Evolutionary conservation across 2,329 filamentous ascomycete species (phyloP), one percentile per base, ranked within the genome.

Genomic region (Pestalotiopsis sp.): DNA sequence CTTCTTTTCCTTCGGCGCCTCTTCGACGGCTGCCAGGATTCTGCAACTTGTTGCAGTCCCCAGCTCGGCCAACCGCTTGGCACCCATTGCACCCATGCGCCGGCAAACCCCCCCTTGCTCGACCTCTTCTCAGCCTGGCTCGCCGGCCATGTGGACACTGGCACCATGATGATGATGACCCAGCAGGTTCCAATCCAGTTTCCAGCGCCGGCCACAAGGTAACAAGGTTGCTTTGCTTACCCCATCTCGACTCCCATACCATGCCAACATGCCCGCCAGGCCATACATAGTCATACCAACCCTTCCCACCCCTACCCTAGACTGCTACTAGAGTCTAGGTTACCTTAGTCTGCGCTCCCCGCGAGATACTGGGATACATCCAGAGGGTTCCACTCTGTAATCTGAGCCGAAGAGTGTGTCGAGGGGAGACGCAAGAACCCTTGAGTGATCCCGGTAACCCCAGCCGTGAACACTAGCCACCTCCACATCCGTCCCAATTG

Each of bases 381-480:
- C 12, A 27, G 36, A 38, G 25, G 61, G 56, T 25, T 38, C 56
- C 65, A 66, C 65, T 45, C 36, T 40, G 65, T 59, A 66, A 66
- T 67, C 66, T 63, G 66, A 67, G 66, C 66, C 66, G 60, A 68
- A 62, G 62, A 68, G 45, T 52, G 45, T 52, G 45, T 52, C 52
- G 27, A 40, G 58, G 56, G 31, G 36, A 64, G 58, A 66, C 65
- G 64, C 68, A 70, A 49, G 65, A 64, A 59, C 67, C 68, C 68
- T 68, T 64, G 36, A 38, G 59, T 61, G 56, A 68, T 67, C 68
- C 66, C 49, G 64, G 71, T 57, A 66, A 73, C 72, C 73, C 73
- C 70, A 71, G 71, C 63, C 67, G 68, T 68, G 73, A 14, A 52
- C 72, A 72, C 74, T 70, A 73, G 73, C 70, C 71, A 72, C 73